These are phyloP conservation scores for Penicillium tannophilum DNA, from an alignment of 495 filamentous ascomycete genomes.

Conservation along the genomic window DNA sequence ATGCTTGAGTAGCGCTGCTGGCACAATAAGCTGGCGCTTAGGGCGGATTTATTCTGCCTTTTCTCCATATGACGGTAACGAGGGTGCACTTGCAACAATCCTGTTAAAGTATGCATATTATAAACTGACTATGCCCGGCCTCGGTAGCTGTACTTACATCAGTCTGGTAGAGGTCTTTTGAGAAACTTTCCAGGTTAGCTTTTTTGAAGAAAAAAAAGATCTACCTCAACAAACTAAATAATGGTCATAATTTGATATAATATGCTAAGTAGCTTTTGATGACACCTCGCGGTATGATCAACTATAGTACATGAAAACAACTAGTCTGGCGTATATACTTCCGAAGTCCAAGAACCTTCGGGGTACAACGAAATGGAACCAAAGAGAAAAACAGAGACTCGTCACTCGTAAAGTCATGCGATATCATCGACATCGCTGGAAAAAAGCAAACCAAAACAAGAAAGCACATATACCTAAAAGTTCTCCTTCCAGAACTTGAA, in stretches of 20 bases:
- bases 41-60: no score
- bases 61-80: no score
- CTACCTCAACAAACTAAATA: neutral
- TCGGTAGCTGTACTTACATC: no score
- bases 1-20: no score
- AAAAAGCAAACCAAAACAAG: slow-evolving; percentile 3
- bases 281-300: slow-evolving; percentile 7
- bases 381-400: slow-evolving; percentile 16
- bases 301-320: slow-evolving; percentile 24
- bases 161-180: no score
- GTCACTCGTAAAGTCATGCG: slow-evolving; percentile 27
- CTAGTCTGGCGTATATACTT: slow-evolving; percentile 11
- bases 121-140: no score
- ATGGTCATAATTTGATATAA: slow-evolving; percentile 3
- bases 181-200: no score
- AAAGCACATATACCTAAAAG: slow-evolving; percentile 40
- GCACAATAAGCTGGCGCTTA: no score
- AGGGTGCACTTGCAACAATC: no score
- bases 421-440: slow-evolving; percentile 4
- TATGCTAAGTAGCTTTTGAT: slow-evolving; percentile 3
- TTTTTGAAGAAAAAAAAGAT: no score
- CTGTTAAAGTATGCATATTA: no score
- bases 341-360: no score
- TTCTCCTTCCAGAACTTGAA: slow-evolving; percentile 99
- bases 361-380: neutral